These are phyloP conservation scores for Coemansia sp. DNA, from an alignment of 192 early-diverging fungal genomes.

Conservation along the genomic window DNA sequence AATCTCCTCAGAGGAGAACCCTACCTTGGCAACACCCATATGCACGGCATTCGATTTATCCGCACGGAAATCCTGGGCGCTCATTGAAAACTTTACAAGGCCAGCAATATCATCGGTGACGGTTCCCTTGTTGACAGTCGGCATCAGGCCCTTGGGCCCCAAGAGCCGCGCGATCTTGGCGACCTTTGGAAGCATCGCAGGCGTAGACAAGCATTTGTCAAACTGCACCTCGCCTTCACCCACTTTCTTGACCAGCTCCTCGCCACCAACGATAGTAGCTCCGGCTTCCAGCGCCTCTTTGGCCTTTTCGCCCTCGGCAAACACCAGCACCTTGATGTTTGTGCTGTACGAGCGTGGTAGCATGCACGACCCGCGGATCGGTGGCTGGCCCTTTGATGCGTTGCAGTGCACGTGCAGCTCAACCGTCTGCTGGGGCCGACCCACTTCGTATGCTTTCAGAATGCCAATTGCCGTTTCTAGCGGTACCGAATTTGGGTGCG, in stretches of 20 bases:
- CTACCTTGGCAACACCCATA: constrained; percentile 54
- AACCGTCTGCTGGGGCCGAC: constrained; percentile 62
- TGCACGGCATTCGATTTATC: constrained; percentile 77
- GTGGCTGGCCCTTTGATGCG: constrained; percentile 77
- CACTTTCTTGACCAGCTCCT: constrained; percentile 79
- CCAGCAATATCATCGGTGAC: constrained; percentile 76
- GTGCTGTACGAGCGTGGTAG: constrained; percentile 66
- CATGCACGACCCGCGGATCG: constrained; percentile 77
- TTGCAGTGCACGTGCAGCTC: constrained; percentile 73
- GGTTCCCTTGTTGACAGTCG: constrained; percentile 82
- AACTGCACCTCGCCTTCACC: constrained; percentile 68
- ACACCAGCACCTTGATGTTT: constrained; percentile 67
- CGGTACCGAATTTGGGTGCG: constrained; percentile 57
- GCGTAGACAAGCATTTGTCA: constrained; percentile 86
- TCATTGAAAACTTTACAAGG: constrained; percentile 65
- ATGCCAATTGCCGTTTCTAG: constrained; percentile 57
- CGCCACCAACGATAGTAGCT: constrained; percentile 82
- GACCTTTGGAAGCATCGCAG: constrained; percentile 85
- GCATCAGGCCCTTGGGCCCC: constrained; percentile 97
- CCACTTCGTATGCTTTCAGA: constrained; percentile 69
- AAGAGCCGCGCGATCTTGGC: constrained; percentile 85
- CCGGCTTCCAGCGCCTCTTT: constrained; percentile 81
- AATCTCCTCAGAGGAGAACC: constrained; percentile 41
- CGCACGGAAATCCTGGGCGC: constrained; percentile 74
- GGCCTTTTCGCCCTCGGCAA: constrained; percentile 85